Evolutionary conservation across 2,329 filamentous ascomycete genomes (phyloP).

Genomic region (Chalara sp.): DNA sequence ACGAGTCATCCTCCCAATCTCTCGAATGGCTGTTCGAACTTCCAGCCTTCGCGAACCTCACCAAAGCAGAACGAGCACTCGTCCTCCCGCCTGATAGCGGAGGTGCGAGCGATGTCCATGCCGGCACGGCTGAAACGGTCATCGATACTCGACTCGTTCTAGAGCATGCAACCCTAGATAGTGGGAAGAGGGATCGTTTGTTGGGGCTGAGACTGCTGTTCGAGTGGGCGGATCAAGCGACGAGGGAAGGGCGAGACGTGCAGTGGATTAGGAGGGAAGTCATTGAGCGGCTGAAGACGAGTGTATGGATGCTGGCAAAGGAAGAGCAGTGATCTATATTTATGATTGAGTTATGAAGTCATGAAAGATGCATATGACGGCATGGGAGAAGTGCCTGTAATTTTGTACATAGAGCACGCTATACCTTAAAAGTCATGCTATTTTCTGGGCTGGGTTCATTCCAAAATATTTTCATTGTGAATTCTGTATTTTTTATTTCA

Average conservation of each 20-base stretch:
- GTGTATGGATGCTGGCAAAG: constrained; percentile 35
- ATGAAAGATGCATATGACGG: no score
- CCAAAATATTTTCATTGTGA: no score
- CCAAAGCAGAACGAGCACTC: constrained; percentile 49
- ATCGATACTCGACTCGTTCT: constrained; percentile 57
- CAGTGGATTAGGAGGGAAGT: constrained; percentile 51
- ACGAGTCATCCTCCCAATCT: constrained; percentile 38
- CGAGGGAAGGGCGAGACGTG: constrained; percentile 32
- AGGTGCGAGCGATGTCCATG: constrained; percentile 35
- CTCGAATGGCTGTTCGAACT: constrained; percentile 61
- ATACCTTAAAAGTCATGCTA: no score
- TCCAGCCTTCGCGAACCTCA: constrained; percentile 43
- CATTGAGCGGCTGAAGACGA: constrained; percentile 45
- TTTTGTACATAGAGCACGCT: no score
- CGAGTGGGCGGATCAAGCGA: constrained; percentile 53
- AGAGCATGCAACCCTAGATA: constrained; percentile 38
- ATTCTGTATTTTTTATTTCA: no score
- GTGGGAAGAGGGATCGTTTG: constrained; percentile 47
- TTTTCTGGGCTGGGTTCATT: no score
- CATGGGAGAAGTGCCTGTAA: no score
- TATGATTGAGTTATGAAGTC: no score
- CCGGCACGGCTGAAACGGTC: constrained; percentile 48
- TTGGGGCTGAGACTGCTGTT: constrained; percentile 59
- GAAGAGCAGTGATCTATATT: neutral
- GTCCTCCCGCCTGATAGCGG: constrained; percentile 38